Percentiles rank a stretch among this genome's conserved stretches.
Conservation (phyloP, 768 basidiomycete species). For the Tremella fuciformis region DNA sequence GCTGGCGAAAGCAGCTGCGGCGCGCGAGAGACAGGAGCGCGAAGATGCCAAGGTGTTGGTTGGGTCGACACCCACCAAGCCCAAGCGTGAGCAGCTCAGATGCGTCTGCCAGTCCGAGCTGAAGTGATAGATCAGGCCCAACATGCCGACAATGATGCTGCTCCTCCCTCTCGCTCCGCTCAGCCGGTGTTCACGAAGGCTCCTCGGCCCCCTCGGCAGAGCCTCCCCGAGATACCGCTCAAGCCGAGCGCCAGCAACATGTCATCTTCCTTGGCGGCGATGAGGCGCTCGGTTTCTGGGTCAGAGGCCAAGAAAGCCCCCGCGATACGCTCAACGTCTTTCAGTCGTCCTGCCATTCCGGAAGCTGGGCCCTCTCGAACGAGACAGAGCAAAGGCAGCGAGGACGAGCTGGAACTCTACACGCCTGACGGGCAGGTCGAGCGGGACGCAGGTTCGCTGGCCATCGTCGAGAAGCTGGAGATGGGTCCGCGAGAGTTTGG, state of each 20-base stretch:
- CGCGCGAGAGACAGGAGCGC: slow-evolving; percentile 16
- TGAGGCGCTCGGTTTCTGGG: not conserved
- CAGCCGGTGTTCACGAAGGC: not conserved
- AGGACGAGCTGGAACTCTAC: slow-evolving; percentile 14
- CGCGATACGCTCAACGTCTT: slow-evolving; percentile 1
- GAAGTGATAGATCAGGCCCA: not conserved
- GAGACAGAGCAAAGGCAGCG: not conserved
- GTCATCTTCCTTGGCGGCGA: slow-evolving; percentile 11
- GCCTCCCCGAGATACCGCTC: not conserved
- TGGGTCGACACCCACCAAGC: slow-evolving; percentile 39
- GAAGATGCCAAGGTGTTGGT: slow-evolving; percentile 40
- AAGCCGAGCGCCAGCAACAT: slow-evolving; percentile 11
- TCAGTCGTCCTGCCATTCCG: not conserved
- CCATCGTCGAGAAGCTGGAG: slow-evolving; percentile 71
- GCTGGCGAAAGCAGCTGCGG: slow-evolving; percentile 17
- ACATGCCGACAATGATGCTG: not conserved
- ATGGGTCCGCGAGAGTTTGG: slow-evolving; percentile 73
- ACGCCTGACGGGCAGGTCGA: slow-evolving; percentile 11
- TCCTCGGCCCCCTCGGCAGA: not conserved
- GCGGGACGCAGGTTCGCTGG: slow-evolving; percentile 45
- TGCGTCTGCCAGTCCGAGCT: not conserved
- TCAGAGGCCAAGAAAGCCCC: not conserved
- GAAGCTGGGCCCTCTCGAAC: not conserved
- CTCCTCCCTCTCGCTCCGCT: not conserved
- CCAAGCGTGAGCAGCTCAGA: slow-evolving; percentile 22